Base-by-base conservation (phyloP, 2,329 filamentous ascomycete genomes). In the Talaromyces rugulosus region DNA sequence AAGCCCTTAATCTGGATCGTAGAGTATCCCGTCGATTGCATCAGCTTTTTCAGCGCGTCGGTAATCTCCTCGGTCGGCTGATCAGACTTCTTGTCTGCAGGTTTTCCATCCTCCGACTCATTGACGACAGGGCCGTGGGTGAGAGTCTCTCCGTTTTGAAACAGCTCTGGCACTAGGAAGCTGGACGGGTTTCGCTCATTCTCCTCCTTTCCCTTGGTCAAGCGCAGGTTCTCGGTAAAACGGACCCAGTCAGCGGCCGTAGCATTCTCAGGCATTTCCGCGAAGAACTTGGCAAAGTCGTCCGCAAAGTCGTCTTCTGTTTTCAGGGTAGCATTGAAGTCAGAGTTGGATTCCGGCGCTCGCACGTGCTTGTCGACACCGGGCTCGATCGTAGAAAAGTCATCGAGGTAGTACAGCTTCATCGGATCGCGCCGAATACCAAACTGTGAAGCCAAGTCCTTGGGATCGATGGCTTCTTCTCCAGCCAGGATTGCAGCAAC, bases 401-500 rank as follows among this genome's bases (percentile, higher is more conserved):
- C 91, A 74, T 97, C 92, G 60, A 94, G 78, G 75, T 96, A 95
- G 64, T 85, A 81, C 56, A 93, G 80, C 59, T 82, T 81, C 81
- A 91, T 90, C 8, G 87, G 83, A 73, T 96, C 92, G 60, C 80
- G 83, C 64, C 92, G 87, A 68, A 90, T 76, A 51, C 86, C 83
- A 66, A 88, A 90, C 77, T 95, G 89, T 36, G 86, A 81, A 50
- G 88, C 82, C 72, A 97, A 74, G 75, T 98, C 91, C 66, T 87
- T 81, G 9, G 88, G 80, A 71, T 89, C 83, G 73, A 97, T 87
- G 67, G 89, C 86, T 64, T 84, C 80, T 77, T 97, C 93, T 69
- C 89, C 92, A 55, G 90, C 89, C 77, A 90, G 83, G 72, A 98
- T 87, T 62, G 92, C 91, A 61, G 86, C 87, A 68, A 96, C 82